Evolutionary conservation across 2,329 filamentous ascomycete genomes (phyloP), one percentile per base, ranked within the genome.

Genomic region (Aspergillus sp.): DNA sequence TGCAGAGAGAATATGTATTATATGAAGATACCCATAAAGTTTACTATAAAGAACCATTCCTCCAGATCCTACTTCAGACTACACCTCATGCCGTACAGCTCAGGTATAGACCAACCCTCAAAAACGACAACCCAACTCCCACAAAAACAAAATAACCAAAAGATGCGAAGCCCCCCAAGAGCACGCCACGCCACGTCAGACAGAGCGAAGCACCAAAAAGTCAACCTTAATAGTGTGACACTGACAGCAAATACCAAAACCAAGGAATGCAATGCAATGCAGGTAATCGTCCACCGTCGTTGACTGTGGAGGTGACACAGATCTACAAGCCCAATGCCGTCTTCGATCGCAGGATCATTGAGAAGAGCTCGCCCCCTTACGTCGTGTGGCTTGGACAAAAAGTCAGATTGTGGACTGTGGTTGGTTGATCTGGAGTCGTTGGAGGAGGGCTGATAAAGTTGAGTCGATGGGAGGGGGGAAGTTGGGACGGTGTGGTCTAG

Each of bases 11-110:
- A 55, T 57, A 57, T 68, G 59, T 66, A 55, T 59, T 51, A 60
- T 63, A 63, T 26, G 56, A 57, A 66, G 63, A 68, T 68, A 68
- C 66, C 66, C 66, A 66, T 66, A 54, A 57, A 59, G 60, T 42
- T 47, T 15, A 36, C 34, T n/a, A 36, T 5, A 36, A n/a, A 36
- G 12, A 5, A 36, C n/a, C 15, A n/a, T 36, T 36, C 13, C 34
- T 13, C 34, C n/a, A 30, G 26, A 1, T 11, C 11, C 8, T 30
- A 30, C 26, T 30, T 11, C 26, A 30, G 9, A 11, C 26, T 3
- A 36, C 7, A n/a, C n/a, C n/a, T n/a, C n/a, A n/a, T 36, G 2
- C 15, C 12, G 34, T n/a, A 36, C 12, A n/a, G 15, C 24, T 7
- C 15, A 36, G n/a, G 34, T 36, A 13, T 36, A 13, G 4, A 36